Conservation (phyloP, 441 rosid genomes). For the Melastoma candidum region DNA sequence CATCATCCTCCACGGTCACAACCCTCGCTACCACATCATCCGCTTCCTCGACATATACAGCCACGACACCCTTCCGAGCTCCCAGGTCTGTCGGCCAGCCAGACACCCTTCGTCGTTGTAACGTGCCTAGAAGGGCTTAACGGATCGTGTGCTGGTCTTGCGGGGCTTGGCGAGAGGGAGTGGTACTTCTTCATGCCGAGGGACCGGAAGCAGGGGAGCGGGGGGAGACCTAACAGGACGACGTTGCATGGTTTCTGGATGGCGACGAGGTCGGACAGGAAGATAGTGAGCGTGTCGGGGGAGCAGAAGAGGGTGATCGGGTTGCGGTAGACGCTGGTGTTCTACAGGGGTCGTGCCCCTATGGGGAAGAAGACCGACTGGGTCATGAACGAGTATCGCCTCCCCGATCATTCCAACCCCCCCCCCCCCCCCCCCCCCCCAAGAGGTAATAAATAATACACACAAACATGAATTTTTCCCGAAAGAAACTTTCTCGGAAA, state of each 20-base stretch:
- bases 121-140: background rate
- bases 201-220: constrained; percentile 79
- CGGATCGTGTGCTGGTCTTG: constrained; percentile 34
- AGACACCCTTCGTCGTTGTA: too few species aligned
- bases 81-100: constrained; percentile 39
- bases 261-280: constrained; percentile 92
- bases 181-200: constrained; percentile 97
- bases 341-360: too few species aligned
- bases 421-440: too few species aligned
- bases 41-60: constrained; percentile 64
- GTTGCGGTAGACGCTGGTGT: too few species aligned
- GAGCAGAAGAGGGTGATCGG: constrained; percentile 60
- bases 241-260: constrained; percentile 87
- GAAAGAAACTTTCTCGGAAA: too few species aligned
- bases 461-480: too few species aligned
- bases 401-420: too few species aligned
- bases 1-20: constrained; percentile 51
- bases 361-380: too few species aligned
- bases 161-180: constrained; percentile 77
- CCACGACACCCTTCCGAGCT: constrained; percentile 77
- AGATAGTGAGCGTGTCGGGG: constrained; percentile 51
- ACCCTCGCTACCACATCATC: constrained; percentile 39
- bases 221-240: constrained; percentile 86
- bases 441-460: too few species aligned
- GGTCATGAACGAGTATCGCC: too few species aligned